Percentiles rank a stretch among this genome's conserved stretches.
Conservation (phyloP, 129 eudicot genomes). For the Mikania micrantha region DNA sequence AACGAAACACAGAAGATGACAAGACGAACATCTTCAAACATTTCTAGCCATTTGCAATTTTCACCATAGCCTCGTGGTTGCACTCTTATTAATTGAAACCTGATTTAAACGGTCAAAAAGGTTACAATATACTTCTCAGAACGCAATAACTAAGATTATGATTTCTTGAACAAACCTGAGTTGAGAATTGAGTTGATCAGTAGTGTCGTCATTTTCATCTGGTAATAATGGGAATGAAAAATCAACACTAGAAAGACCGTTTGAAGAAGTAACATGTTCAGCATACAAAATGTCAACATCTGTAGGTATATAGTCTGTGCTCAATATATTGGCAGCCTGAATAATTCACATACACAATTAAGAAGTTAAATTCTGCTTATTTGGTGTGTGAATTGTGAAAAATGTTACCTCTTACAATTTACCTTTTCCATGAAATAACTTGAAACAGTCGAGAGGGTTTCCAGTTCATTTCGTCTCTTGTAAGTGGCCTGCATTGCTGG, state of each 20-base stretch:
- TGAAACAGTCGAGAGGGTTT: conserved; percentile 65
- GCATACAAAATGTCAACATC: conserved; percentile 86
- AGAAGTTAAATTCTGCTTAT: neutral
- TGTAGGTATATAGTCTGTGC: conserved; percentile 73
- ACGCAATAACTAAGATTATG: neutral
- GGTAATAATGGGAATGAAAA: conserved; percentile 63
- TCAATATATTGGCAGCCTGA: conserved; percentile 73
- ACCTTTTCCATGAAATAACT: conserved; percentile 94
- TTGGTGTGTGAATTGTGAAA: neutral
- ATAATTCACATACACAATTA: neutral
- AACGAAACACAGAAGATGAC: conserved; percentile 82
- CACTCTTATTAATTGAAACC: conserved; percentile 85
- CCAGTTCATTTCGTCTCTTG: conserved; percentile 69
- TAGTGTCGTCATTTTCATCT: conserved; percentile 44
- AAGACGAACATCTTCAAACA: conserved; percentile 90
- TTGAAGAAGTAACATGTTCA: conserved; percentile 89
- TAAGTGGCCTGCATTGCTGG: conserved; percentile 87
- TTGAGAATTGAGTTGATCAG: conserved; percentile 56
- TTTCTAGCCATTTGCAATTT: conserved; percentile 92
- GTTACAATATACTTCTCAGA: neutral
- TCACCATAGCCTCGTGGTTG: conserved; percentile 87
- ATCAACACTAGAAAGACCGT: conserved; percentile 85
- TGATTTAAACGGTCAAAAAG: conserved; percentile 9
- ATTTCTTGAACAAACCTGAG: conserved; percentile 47
- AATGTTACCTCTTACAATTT: conserved; percentile 1